Evolutionary conservation across 2,329 filamentous ascomycete genomes (phyloP).

Genomic region (Mollisia scopiformis): DNA sequence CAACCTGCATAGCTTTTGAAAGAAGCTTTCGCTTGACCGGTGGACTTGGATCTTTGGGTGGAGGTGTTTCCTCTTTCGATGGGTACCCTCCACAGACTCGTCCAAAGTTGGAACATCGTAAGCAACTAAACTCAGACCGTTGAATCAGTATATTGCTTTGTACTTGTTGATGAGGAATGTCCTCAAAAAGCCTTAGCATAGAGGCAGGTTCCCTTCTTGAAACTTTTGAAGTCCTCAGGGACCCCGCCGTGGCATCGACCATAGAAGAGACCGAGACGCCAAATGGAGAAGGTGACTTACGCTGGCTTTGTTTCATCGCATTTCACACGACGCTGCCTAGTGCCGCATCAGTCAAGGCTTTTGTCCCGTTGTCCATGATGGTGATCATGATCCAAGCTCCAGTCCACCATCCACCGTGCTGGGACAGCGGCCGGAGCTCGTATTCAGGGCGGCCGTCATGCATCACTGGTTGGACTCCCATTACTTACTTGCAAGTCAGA

Average conservation of each 20-base stretch:
- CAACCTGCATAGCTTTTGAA: conserved; percentile 6
- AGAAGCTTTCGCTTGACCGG: conserved; percentile 10
- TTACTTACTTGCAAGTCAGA: conserved; percentile 60
- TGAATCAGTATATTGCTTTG: no score
- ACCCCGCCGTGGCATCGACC: no score
- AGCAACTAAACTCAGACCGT: no score
- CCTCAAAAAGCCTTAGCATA: no score
- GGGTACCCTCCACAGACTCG: conserved; percentile 27
- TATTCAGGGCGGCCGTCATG: neutral
- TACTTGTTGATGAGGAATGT: no score
- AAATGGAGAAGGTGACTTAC: no score
- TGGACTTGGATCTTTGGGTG: neutral
- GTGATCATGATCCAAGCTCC: neutral
- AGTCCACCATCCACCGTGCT: neutral
- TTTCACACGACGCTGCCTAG: conserved; percentile 22
- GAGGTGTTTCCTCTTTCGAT: conserved; percentile 11
- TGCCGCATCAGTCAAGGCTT: neutral
- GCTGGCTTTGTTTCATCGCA: conserved; percentile 28
- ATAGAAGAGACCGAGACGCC: no score
- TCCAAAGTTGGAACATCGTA: conserved; percentile 30
- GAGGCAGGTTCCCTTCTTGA: no score
- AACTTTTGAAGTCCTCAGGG: no score
- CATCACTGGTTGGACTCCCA: neutral
- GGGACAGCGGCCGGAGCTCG: neutral
- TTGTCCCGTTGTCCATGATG: neutral